Percentiles rank a stretch among this genome's conserved stretches.
Conservation (phyloP, 2,329 filamentous ascomycete species). For the Xylaria sp. region DNA sequence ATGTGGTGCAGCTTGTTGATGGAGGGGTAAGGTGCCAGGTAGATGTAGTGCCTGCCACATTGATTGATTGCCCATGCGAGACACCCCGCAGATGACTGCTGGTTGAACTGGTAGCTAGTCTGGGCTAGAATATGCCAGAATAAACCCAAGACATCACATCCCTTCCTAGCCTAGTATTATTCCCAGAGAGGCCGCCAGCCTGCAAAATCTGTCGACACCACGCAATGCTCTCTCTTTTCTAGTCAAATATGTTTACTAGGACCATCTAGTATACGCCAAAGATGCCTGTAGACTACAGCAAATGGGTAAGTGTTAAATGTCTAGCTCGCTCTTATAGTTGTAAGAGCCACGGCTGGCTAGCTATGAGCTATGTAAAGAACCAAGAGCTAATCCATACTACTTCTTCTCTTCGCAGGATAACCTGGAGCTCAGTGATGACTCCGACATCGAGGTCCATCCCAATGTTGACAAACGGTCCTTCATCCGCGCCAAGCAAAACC, state of each 20-base stretch:
- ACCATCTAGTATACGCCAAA: slow-evolving; percentile 40
- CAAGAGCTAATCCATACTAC: slow-evolving; percentile 25
- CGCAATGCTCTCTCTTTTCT: neutral
- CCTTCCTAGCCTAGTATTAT: neutral
- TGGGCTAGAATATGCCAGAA: slow-evolving; percentile 31
- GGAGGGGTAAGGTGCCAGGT: neutral
- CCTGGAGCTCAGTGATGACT: slow-evolving; percentile 97
- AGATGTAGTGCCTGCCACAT: too few species aligned
- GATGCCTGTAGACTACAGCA: slow-evolving; percentile 72
- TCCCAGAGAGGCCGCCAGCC: neutral
- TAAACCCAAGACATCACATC: neutral
- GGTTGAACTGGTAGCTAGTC: neutral
- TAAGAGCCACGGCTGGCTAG: neutral
- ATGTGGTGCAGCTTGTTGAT: neutral
- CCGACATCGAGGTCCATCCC: slow-evolving; percentile 96
- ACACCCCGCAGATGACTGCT: neutral
- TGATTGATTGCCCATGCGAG: neutral
- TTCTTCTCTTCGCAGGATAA: slow-evolving; percentile 69
- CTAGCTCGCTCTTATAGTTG: too few species aligned
- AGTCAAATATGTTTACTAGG: neutral
- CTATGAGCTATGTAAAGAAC: too few species aligned
- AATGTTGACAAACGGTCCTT: slow-evolving; percentile 99
- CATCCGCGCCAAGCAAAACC: slow-evolving; percentile 96
- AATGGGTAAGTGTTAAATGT: slow-evolving; percentile 65
- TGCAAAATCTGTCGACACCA: neutral